A percentile compares a stretch with the other conserved stretches of the same genome.
Evolutionary conservation across 306 rosid species (phyloP).

Genomic region (Lathyrus tuberosus): DNA sequence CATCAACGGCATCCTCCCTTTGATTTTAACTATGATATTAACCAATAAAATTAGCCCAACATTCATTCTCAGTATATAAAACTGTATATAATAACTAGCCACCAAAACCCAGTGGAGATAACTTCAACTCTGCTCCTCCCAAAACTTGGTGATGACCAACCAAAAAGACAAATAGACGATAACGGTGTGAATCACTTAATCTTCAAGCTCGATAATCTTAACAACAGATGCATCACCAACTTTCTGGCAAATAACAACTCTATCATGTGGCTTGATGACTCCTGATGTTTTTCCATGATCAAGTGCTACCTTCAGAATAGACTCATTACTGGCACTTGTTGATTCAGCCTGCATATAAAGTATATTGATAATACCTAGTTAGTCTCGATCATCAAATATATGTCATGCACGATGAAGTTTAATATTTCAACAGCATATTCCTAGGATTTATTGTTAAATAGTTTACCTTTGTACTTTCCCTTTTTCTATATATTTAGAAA

Average conservation of each 20-base stretch:
- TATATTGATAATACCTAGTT: slow-evolving; percentile 7
- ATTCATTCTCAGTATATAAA: slow-evolving; percentile 35
- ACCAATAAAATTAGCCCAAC: slow-evolving; percentile 28
- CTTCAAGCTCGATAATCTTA: slow-evolving; percentile 98
- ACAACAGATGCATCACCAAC: slow-evolving; percentile 94
- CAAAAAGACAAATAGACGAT: slow-evolving; percentile 9
- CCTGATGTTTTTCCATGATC: slow-evolving; percentile 89
- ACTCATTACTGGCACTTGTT: slow-evolving; percentile 78
- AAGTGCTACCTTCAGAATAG: slow-evolving; percentile 92
- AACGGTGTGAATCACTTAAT: slow-evolving; percentile 44
- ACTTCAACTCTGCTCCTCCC: slow-evolving; percentile 44
- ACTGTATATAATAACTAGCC: slow-evolving; percentile 40
- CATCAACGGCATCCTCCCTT: slow-evolving; percentile 33
- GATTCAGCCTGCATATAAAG: slow-evolving; percentile 79
- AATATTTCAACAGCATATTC: slow-evolving; percentile 1
- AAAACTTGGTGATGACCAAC: slow-evolving; percentile 33
- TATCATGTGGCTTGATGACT: slow-evolving; percentile 87
- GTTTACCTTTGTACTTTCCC: too few species aligned
- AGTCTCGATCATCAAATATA: slow-evolving; percentile 3
- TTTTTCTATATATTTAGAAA: too few species aligned
- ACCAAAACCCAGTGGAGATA: slow-evolving; percentile 43
- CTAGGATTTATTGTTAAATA: slow-evolving; percentile 17
- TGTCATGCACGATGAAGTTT: slow-evolving; percentile 17
- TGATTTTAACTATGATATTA: slow-evolving; percentile 23
- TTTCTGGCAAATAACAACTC: slow-evolving; percentile 96